Percentiles rank a stretch among this genome's conserved stretches.
phyloP scores from a whole-genome alignment of 345 rosid genomes.

The Reutealis trisperma region DNA sequence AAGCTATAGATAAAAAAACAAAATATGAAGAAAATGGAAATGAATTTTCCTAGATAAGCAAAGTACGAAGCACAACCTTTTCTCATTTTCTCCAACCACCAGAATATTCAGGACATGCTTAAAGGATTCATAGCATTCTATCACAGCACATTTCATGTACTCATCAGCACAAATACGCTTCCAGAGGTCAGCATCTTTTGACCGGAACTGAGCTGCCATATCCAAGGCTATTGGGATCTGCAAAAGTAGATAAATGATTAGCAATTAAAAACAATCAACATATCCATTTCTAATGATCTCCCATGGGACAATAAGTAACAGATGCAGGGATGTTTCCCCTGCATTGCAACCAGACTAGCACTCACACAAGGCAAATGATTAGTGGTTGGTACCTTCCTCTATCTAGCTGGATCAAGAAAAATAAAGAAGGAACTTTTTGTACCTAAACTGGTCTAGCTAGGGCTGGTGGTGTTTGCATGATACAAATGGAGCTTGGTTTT shows the following conservation, averaged over 20 bases:
- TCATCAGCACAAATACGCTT: constrained; percentile 93
- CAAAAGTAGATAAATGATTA: constrained; percentile 18
- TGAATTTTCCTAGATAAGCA: background rate
- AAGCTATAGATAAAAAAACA: background rate
- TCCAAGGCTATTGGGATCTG: constrained; percentile 95
- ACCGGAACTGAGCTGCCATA: constrained; percentile 87
- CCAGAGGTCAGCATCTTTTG: constrained; percentile 89
- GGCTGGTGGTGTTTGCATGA: background rate
- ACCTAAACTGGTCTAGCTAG: background rate
- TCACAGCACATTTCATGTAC: constrained; percentile 97
- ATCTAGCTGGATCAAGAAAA: background rate
- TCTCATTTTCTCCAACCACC: constrained; percentile 92
- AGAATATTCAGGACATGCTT: constrained; percentile 73
- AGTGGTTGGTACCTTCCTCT: background rate
- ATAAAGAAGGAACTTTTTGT: background rate
- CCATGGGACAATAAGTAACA: background rate
- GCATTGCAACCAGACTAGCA: background rate
- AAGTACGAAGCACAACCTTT: constrained; percentile 55
- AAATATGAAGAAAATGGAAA: background rate
- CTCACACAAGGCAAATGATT: background rate
- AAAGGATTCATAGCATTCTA: constrained; percentile 94
- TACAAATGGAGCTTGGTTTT: background rate
- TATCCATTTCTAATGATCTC: background rate
- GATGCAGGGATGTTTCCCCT: background rate
- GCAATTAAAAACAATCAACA: background rate